Evolutionary conservation across 2,329 filamentous ascomycete species (phyloP), one percentile per base, ranked within the genome.

Genomic region (Ophiostoma angusticollis): DNA sequence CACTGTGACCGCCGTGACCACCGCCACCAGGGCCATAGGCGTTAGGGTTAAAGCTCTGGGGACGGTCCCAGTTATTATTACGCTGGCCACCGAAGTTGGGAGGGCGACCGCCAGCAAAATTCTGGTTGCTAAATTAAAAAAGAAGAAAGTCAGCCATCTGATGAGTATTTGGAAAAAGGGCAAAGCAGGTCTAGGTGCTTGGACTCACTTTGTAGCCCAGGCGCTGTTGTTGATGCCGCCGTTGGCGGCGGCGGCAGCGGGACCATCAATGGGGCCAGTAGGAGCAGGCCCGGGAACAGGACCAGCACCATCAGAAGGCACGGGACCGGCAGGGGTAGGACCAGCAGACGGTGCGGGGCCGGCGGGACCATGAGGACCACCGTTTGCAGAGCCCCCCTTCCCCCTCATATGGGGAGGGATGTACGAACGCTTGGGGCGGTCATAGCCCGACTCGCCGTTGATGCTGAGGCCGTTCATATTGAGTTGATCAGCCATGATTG

Each of bases 381-480:
- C 50, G 37, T 56, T 57, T 42, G 54, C 49, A 28, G 48, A n/a
- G n/a, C n/a, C 47, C 32, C 65, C 60, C 58, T 73, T 72, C 52
- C 64, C 66, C 56, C 84, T 78, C 70, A 87, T 77, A 62, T 91
- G 84, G 61, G 84, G 84, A 49, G 84, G 84, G 50, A 91, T 86
- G 69, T 91, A 91, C 41, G 82, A 82, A 54, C 80, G 79, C 51
- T n/a, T n/a, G 64, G 52, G 35, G 45, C 46, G 38, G n/a, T n/a
- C n/a, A n/a, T n/a, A n/a, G n/a, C n/a, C n/a, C n/a, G n/a, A n/a
- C n/a, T 57, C 54, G 40, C 54, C 58, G 23, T 60, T 58, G 42
- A 89, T 67, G 62, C 65, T 79, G 54, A 89, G 68, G 58, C 77
- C 75, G 58, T 70, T 73, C 74, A 89, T 86, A 68, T 85, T 84